Conservation (phyloP, 257 asterid genomes). For the Asclepias syriaca region DNA sequence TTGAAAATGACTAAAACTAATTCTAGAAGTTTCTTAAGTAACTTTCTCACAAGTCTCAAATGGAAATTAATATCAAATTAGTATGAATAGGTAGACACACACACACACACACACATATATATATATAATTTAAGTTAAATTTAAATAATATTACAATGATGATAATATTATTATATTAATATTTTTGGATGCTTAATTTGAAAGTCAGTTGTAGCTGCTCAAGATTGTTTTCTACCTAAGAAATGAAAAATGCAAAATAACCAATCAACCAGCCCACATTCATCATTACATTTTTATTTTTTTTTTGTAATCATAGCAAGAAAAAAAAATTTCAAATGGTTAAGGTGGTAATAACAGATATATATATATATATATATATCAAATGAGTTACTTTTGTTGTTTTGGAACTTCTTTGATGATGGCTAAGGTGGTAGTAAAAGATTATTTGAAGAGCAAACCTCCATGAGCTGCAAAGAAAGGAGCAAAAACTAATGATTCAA, state of each 20-base stretch:
- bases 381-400: too few species aligned
- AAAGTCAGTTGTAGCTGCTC: neutral
- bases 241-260: neutral
- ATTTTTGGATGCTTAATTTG: constrained; percentile 3
- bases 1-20: neutral
- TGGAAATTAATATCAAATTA: neutral
- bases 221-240: neutral
- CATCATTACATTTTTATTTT: neutral
- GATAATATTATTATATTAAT: too few species aligned
- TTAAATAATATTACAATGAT: too few species aligned
- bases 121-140: too few species aligned
- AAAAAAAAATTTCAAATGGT: neutral
- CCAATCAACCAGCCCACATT: neutral
- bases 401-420: too few species aligned
- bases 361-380: too few species aligned
- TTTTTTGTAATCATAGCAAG: neutral
- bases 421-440: neutral
- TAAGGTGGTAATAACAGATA: too few species aligned
- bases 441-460: constrained; percentile 45
- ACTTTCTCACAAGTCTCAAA: neutral
- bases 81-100: too few species aligned
- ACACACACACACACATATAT: too few species aligned
- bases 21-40: neutral
- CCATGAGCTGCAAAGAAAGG: constrained; percentile 65
- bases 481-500: constrained; percentile 54